Base-by-base conservation (phyloP, 2,329 filamentous ascomycete species). In the Periglandula ipomoeae region DNA sequence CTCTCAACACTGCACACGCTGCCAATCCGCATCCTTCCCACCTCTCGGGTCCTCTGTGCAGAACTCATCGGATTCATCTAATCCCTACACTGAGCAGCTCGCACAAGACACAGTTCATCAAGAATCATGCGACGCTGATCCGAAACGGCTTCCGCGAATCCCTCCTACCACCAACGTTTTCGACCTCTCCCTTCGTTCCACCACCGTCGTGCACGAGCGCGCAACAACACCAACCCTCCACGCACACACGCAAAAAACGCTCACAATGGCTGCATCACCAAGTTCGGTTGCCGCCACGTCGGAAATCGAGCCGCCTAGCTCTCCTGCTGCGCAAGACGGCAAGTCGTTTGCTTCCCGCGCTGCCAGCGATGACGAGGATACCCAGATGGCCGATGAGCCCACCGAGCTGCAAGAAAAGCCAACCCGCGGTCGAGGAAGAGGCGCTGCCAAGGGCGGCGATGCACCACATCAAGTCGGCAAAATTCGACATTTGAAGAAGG, bases 401-500 rank as follows among this genome's bases (percentile, higher is more conserved):
- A 70, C 71, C 26, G 72, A 76, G 35, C 65, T 68, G 27, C 61
- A 53, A 51, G 70, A 63, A 56, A 73, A 69, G 58, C 58, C 63
- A 4, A 52, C 62, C 5, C 64, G 66, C 17, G 56, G 62, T 41
- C 70, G 67, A 50, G 57, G 60, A 20, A 70, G 66, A 48, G 53
- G 52, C 19, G 60, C 62, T 43, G 61, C 65, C 41, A 58, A 53
- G 45, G 68, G 66, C 47, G 54, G 59, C 43, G 64, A 63, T 47
- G 59, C 60, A 35, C 64, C 67, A 46, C 63, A 62, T 50, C 63
- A 69, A 47, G 69, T 79, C 46, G 78, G 78, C 56, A 94, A 93
- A 70, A 88, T 94, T 50, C 72, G 85, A 47, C 87, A 93, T 64
- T 69, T 94, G 46, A 94, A 94, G 68, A 93, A 93, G 66, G 87